These are phyloP conservation scores for Cucurbita pepo DNA, from an alignment of 306 rosid genomes.

Conservation along the genomic window DNA sequence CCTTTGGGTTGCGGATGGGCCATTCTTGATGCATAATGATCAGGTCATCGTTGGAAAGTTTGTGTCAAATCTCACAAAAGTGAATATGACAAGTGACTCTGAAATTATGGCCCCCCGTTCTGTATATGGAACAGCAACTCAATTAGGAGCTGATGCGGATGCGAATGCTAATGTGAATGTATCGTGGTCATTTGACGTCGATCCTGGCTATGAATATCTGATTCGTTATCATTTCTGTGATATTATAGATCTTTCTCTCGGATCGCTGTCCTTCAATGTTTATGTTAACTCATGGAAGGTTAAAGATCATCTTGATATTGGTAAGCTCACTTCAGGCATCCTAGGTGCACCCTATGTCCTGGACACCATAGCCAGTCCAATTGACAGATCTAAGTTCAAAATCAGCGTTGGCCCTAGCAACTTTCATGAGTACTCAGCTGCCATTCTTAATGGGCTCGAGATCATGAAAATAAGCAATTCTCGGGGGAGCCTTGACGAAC, in stretches of 20 bases:
- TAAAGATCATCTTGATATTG: conserved; percentile 17
- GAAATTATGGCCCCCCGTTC: conserved; percentile 25
- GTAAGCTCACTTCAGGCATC: conserved; percentile 4
- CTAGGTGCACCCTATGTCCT: conserved; percentile 31
- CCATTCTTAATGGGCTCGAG: conserved; percentile 54
- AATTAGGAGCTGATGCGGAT: conserved; percentile 8
- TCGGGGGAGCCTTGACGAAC: conserved; percentile 19
- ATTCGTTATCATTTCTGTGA: conserved; percentile 65
- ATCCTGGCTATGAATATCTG: conserved; percentile 46
- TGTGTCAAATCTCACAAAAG: conserved; percentile 21
- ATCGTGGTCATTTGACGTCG: conserved; percentile 38
- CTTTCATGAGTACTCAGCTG: not conserved
- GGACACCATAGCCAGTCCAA: conserved; percentile 28
- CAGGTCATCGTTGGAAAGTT: conserved; percentile 1
- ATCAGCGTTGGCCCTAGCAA: conserved; percentile 35
- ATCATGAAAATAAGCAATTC: conserved; percentile 48
- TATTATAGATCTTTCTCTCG: conserved; percentile 2
- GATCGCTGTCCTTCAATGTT: conserved; percentile 16
- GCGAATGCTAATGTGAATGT: conserved; percentile 15
- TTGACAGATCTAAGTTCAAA: conserved; percentile 16
- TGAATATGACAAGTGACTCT: conserved; percentile 8
- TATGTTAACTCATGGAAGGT: conserved; percentile 35
- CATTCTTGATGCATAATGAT: conserved; percentile 8
- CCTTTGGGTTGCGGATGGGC: conserved; percentile 39
- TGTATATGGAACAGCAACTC: conserved; percentile 44